Conservation (phyloP, 1,284 basidiomycete genomes). For the Ceratobasidium sp. region DNA sequence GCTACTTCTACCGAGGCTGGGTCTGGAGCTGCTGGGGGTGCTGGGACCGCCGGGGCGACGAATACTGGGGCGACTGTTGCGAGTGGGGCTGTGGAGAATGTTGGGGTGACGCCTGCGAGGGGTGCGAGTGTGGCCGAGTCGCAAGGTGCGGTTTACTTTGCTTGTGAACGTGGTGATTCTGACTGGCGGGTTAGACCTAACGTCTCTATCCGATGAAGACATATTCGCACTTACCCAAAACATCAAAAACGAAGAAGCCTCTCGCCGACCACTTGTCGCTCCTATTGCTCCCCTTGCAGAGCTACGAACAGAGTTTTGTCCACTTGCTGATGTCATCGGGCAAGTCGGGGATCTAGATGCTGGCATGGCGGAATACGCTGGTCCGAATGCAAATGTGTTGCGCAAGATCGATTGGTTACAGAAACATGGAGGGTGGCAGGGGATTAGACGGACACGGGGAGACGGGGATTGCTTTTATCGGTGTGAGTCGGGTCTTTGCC, state of each 20-base stretch:
- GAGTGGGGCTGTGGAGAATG: background rate
- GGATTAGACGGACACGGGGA: constrained; percentile 78
- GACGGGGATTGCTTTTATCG: constrained; percentile 84
- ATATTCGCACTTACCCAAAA: constrained; percentile 48
- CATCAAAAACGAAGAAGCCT: constrained; percentile 48
- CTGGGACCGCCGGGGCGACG: background rate
- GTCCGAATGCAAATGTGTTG: constrained; percentile 67
- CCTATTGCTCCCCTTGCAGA: constrained; percentile 37
- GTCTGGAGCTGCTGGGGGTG: background rate
- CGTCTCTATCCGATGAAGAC: constrained; percentile 47
- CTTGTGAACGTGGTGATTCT: background rate
- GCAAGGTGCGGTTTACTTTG: background rate
- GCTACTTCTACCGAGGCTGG: constrained; percentile 19
- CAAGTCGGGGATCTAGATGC: background rate
- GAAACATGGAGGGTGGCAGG: constrained; percentile 67
- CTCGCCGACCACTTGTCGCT: constrained; percentile 29
- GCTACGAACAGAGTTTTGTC: constrained; percentile 33
- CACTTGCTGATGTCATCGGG: constrained; percentile 1
- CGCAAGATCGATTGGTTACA: constrained; percentile 75
- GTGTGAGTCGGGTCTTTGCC: constrained; percentile 57
- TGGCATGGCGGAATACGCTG: constrained; percentile 70
- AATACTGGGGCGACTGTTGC: background rate
- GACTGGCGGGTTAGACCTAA: constrained; percentile 9
- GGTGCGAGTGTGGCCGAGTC: constrained; percentile 3
- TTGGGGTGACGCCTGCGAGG: background rate